phyloP scores from a whole-genome alignment of 345 rosid genomes.

The Eucalyptus pauciflora region DNA sequence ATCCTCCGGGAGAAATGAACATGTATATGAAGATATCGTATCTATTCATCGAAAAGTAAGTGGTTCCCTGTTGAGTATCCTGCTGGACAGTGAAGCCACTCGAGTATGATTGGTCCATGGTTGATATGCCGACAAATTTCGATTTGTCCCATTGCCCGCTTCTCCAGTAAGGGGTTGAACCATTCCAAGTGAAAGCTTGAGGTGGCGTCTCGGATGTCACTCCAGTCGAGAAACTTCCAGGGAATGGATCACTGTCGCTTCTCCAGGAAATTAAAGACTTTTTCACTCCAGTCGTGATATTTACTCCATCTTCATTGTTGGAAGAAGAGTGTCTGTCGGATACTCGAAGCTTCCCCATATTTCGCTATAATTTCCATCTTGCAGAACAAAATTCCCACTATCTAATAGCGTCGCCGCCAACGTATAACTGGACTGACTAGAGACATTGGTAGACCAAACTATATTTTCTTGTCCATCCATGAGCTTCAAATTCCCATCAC shows the following conservation, averaged over 20 bases:
- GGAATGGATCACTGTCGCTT: slow-evolving; percentile 12
- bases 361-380: background rate
- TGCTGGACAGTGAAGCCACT: background rate
- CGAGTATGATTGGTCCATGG: background rate
- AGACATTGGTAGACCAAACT: no score
- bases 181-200: slow-evolving; percentile 2
- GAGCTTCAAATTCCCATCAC: no score
- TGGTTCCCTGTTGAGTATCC: background rate
- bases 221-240: slow-evolving; percentile 5
- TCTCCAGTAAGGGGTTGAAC: background rate
- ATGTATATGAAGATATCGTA: background rate
- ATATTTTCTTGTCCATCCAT: no score
- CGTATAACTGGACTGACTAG: no score
- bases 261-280: slow-evolving; percentile 13
- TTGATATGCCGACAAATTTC: background rate
- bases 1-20: background rate
- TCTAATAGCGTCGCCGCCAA: background rate
- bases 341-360: slow-evolving; percentile 28
- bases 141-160: background rate
- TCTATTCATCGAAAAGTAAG: background rate
- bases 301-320: slow-evolving; percentile 24
- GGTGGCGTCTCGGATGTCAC: slow-evolving; percentile 6
- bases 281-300: background rate
- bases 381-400: slow-evolving; percentile 19
- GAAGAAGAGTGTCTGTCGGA: slow-evolving; percentile 19